Conservation (phyloP, 768 basidiomycete genomes). For the Pisolithus marmoratus region DNA sequence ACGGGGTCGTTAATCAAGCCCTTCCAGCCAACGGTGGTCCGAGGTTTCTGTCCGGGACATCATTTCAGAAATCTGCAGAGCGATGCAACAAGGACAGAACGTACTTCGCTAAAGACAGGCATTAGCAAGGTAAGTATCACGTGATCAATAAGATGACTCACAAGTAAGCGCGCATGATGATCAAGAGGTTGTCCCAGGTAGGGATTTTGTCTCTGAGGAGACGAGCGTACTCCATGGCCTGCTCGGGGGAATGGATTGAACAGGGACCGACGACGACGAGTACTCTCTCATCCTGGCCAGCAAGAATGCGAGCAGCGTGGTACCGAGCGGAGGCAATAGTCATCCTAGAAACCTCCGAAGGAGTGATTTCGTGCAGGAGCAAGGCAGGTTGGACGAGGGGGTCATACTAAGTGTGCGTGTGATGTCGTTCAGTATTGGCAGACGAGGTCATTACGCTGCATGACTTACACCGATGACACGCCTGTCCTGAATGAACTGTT, state of each 20-base stretch:
- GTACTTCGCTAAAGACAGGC: conserved; percentile 33
- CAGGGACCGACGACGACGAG: conserved; percentile 95
- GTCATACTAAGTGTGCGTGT: conserved; percentile 60
- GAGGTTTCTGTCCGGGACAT: conserved; percentile 63
- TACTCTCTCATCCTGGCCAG: conserved; percentile 80
- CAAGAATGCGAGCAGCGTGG: conserved; percentile 70
- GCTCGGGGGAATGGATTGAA: conserved; percentile 85
- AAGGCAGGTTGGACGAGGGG: conserved; percentile 93
- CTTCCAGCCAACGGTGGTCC: conserved; percentile 98
- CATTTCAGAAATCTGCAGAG: not conserved
- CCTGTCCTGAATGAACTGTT: conserved; percentile 74
- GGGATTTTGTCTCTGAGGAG: conserved; percentile 63
- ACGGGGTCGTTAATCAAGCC: conserved; percentile 88
- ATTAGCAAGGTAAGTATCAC: conserved; percentile 13
- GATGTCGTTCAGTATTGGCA: conserved; percentile 9
- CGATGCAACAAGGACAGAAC: not conserved
- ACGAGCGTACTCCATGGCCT: conserved; percentile 80
- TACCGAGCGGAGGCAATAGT: conserved; percentile 80
- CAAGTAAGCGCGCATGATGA: conserved; percentile 98
- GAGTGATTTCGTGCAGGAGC: conserved; percentile 79
- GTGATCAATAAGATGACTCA: conserved; percentile 38
- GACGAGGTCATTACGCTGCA: not conserved
- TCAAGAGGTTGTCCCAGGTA: conserved; percentile 69
- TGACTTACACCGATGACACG: conserved; percentile 69
- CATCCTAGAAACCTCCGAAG: conserved; percentile 55